Percentiles rank a stretch among this genome's conserved stretches.
Conservation (phyloP, 208 protist species). For the Phytomonas sp. region DNA sequence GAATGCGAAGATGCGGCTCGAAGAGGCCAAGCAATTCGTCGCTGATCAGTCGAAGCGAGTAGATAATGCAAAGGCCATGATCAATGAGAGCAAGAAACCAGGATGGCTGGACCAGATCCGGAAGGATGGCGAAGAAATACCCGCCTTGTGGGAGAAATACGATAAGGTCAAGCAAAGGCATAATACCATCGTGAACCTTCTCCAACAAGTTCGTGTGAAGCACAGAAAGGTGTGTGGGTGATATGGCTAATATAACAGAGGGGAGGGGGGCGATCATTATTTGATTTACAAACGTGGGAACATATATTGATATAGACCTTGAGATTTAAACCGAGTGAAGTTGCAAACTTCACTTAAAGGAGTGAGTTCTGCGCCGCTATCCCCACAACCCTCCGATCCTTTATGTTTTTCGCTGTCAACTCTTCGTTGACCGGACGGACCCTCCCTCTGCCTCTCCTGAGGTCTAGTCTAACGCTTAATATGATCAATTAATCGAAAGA, state of each 20-base stretch:
- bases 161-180: slow-evolving; percentile 23
- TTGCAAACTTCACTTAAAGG: not conserved
- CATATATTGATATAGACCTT: not conserved
- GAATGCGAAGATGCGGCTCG: not conserved
- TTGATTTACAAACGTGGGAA: not conserved
- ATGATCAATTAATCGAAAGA: not conserved
- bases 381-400: not conserved
- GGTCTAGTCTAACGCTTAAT: not conserved
- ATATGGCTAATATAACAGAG: slow-evolving; percentile 23
- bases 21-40: slow-evolving; percentile 8
- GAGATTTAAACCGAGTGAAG: not conserved
- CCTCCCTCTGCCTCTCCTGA: not conserved
- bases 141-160: slow-evolving; percentile 21
- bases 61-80: slow-evolving; percentile 29
- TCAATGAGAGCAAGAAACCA: slow-evolving; percentile 25
- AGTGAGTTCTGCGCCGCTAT: not conserved
- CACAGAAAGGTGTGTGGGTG: slow-evolving; percentile 28
- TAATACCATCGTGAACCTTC: slow-evolving; percentile 13
- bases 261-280: not conserved
- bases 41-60: slow-evolving; percentile 18
- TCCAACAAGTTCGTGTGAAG: slow-evolving; percentile 18
- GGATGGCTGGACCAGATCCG: slow-evolving; percentile 19
- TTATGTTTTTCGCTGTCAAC: not conserved
- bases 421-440: not conserved
- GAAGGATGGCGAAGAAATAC: slow-evolving; percentile 24